phyloP scores from a whole-genome alignment of 441 rosid genomes.

The California macrophylla region DNA sequence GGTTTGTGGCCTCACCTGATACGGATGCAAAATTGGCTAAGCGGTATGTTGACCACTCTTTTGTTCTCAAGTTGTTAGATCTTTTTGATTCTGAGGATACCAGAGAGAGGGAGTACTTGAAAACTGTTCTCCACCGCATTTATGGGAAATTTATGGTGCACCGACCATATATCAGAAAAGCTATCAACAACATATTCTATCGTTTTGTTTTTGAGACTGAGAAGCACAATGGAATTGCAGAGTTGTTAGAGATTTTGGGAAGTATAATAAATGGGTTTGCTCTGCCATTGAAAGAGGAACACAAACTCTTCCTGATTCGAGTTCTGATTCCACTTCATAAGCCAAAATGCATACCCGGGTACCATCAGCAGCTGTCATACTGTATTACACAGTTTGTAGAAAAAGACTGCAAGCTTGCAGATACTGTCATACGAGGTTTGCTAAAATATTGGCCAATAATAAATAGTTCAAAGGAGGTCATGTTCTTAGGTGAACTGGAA shows the following conservation, averaged over 20 bases:
- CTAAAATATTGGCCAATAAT: constrained; percentile 62
- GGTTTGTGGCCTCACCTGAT: constrained; percentile 63
- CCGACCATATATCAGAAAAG: constrained; percentile 78
- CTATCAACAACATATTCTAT: constrained; percentile 71
- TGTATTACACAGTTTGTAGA: constrained; percentile 67
- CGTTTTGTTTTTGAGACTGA: constrained; percentile 76
- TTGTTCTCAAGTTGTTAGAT: constrained; percentile 62
- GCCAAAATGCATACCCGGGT: constrained; percentile 56
- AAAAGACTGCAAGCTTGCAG: constrained; percentile 68
- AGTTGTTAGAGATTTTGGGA: constrained; percentile 67
- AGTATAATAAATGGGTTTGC: constrained; percentile 74
- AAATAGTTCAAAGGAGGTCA: constrained; percentile 62
- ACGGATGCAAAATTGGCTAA: constrained; percentile 65
- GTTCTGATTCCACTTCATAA: constrained; percentile 61
- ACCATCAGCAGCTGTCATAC: constrained; percentile 63
- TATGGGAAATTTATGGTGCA: constrained; percentile 92
- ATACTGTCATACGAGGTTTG: constrained; percentile 56
- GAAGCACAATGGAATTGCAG: constrained; percentile 82
- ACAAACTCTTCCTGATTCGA: constrained; percentile 64
- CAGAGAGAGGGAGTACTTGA: constrained; percentile 54
- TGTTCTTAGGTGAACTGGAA: constrained; percentile 78
- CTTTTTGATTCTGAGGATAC: constrained; percentile 66
- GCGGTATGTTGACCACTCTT: constrained; percentile 55
- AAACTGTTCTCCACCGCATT: constrained; percentile 73
- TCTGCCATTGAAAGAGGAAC: constrained; percentile 63